Evolutionary conservation across 2,329 filamentous ascomycete genomes (phyloP), one percentile per base, ranked within the genome.

Genomic region (Dissoconium aciculare): DNA sequence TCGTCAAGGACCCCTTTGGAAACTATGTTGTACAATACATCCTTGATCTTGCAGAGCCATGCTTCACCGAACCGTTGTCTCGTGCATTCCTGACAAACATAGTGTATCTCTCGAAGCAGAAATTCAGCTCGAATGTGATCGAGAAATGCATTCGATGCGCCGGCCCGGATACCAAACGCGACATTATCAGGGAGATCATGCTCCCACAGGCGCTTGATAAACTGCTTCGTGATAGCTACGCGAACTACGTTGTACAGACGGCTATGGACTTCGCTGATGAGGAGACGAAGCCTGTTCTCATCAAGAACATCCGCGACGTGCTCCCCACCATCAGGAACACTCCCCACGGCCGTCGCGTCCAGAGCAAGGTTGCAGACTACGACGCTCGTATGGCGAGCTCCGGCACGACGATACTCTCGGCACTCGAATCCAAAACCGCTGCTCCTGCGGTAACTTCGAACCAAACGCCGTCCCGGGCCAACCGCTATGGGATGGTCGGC

Each of bases 21-120:
- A 98, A 98, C 59, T 98, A 98, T 43, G 89, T 98, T 30, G 80
- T 98, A 30, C 89, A 98, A 60, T 98, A 98, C 61, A 95, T 98
- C 41, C 55, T 98, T 44, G 89, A 95, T 52, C 69, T 95, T 32
- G 84, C 84, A 43, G 84, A 98, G 51, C 67, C 78, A 9, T 66
- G 65, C 44, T 94, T 93, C 59, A 94, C 87, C 1, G 79, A 89
- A 48, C 87, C 87, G 3, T 66, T 98, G 24, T 89, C 91, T 38
- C 63, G 68, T 31, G 77, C 75, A 49, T 94, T 98, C 63, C 62
- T 69, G 33, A 78, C 78, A 46, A 64, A 81, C 71, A 62, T 78
- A 54, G 50, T 69, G 57, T 57, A 69, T 69, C 52, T 77, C 11
- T 95, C 89, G 4, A 85, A 84, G 54, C 89, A 98, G 63, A 98